Percentiles rank a stretch among this genome's conserved stretches.
Evolutionary conservation across 2,329 filamentous ascomycete species (phyloP).

Genomic region (Fusarium piperis): DNA sequence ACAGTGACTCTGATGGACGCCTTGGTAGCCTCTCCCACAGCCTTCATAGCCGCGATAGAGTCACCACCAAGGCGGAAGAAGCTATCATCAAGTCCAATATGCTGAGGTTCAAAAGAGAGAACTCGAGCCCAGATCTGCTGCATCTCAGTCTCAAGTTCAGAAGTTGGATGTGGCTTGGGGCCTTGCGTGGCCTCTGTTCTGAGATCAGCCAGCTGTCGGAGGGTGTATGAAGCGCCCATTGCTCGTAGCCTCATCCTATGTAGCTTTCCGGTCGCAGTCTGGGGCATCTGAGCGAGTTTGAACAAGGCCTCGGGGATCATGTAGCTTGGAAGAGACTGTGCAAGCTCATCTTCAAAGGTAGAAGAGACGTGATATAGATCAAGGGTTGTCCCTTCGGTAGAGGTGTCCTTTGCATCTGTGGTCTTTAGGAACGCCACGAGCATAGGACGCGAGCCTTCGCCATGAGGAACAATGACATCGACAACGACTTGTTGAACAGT

Average conservation of each 20-base stretch:
- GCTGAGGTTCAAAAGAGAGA: conserved; percentile 44
- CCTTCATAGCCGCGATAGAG: conserved; percentile 59
- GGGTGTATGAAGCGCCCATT: background rate
- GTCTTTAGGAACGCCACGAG: conserved; percentile 8
- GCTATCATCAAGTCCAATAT: conserved; percentile 54
- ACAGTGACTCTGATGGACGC: conserved; percentile 54
- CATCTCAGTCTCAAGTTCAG: conserved; percentile 32
- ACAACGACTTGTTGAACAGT: background rate
- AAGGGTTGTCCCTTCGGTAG: no score
- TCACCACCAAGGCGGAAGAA: conserved; percentile 62
- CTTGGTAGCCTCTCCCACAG: conserved; percentile 54
- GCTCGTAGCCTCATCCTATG: conserved; percentile 17
- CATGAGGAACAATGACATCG: conserved; percentile 7
- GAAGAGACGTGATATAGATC: background rate
- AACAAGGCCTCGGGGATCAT: conserved; percentile 34
- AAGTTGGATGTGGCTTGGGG: background rate
- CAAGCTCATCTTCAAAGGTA: background rate
- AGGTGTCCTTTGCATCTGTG: background rate
- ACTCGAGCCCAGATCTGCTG: conserved; percentile 51
- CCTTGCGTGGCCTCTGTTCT: background rate
- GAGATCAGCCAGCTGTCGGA: background rate
- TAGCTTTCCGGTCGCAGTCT: conserved; percentile 24
- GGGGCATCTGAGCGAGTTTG: conserved; percentile 14
- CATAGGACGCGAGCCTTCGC: background rate
- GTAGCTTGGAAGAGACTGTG: conserved; percentile 21